A percentile compares a stretch with the other conserved stretches of the same genome.
phyloP scores from a whole-genome alignment of 2,329 filamentous ascomycete species.

The Alternaria burnsii region DNA sequence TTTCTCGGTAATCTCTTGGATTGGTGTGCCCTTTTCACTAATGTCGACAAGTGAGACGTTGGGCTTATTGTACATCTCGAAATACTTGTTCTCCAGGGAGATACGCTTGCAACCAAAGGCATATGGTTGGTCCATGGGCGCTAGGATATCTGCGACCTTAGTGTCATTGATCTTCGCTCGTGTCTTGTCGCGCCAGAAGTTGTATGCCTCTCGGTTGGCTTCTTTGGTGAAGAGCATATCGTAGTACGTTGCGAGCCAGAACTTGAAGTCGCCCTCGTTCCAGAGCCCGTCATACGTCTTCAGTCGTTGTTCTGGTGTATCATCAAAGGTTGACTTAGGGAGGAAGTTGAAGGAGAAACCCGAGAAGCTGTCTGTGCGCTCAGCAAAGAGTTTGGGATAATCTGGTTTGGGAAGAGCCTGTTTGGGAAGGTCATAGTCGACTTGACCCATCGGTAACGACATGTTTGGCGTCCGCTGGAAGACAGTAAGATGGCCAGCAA shows the following conservation, averaged over 20 bases:
- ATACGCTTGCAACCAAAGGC: slow-evolving; percentile 37
- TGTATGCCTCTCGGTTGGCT: slow-evolving; percentile 53
- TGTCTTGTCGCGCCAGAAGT: slow-evolving; percentile 55
- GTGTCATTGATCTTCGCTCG: slow-evolving; percentile 47
- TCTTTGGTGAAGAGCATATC: slow-evolving; percentile 48
- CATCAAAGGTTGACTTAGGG: slow-evolving; percentile 28
- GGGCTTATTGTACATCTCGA: slow-evolving; percentile 49
- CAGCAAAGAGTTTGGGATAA: slow-evolving; percentile 30
- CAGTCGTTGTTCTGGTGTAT: slow-evolving; percentile 24
- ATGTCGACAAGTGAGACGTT: slow-evolving; percentile 61
- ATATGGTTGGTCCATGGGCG: slow-evolving; percentile 46
- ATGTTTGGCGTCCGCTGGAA: slow-evolving; percentile 68
- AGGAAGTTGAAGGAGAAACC: slow-evolving; percentile 36
- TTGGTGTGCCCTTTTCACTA: slow-evolving; percentile 45
- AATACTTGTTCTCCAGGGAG: slow-evolving; percentile 43
- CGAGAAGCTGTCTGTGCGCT: slow-evolving; percentile 18
- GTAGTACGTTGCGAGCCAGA: slow-evolving; percentile 41
- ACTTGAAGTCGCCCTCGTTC: slow-evolving; percentile 32
- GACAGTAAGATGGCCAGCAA: slow-evolving; percentile 60
- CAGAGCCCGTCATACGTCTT: slow-evolving; percentile 31
- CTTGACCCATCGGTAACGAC: slow-evolving; percentile 34
- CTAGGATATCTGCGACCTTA: slow-evolving; percentile 51
- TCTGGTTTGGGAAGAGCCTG: slow-evolving; percentile 52
- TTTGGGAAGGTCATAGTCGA: slow-evolving; percentile 41
- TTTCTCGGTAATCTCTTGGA: slow-evolving; percentile 57